phyloP scores from a whole-genome alignment of 345 rosid species.

The Anacardium occidentale region DNA sequence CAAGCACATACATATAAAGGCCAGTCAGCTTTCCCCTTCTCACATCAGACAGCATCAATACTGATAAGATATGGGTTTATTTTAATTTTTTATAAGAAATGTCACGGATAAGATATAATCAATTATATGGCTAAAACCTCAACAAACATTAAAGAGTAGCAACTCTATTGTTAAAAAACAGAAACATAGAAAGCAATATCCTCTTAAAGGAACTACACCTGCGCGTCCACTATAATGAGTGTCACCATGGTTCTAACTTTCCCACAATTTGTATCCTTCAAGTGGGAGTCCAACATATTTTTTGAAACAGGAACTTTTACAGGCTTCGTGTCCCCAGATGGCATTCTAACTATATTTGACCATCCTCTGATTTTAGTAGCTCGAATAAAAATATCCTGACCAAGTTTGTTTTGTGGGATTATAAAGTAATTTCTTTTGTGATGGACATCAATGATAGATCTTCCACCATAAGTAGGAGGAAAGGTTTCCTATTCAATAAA shows the following conservation, averaged over 20 bases:
- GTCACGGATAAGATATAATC: neutral
- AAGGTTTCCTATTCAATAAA: constrained; percentile 46
- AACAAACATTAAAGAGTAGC: neutral
- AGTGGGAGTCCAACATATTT: constrained; percentile 84
- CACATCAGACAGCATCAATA: neutral
- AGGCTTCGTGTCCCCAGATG: constrained; percentile 84
- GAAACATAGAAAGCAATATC: neutral
- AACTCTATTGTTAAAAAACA: neutral
- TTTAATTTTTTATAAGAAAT: too few relatives aligned
- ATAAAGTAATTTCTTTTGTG: constrained; percentile 73
- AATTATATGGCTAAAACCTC: neutral
- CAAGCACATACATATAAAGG: constrained; percentile 22
- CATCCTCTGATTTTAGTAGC: constrained; percentile 62
- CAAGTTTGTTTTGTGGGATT: constrained; percentile 91
- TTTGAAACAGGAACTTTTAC: constrained; percentile 86
- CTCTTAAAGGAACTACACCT: constrained; percentile 42
- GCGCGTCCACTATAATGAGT: constrained; percentile 64
- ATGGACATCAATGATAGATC: constrained; percentile 63
- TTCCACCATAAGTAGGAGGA: constrained; percentile 49
- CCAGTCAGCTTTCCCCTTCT: constrained; percentile 16
- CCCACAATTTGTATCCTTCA: constrained; percentile 48
- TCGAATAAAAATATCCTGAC: constrained; percentile 84
- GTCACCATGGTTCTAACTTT: constrained; percentile 69
- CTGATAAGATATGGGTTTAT: neutral
- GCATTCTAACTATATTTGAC: constrained; percentile 64